Conservation (phyloP, 106 monocot species). For the Cymbidium sinense region DNA sequence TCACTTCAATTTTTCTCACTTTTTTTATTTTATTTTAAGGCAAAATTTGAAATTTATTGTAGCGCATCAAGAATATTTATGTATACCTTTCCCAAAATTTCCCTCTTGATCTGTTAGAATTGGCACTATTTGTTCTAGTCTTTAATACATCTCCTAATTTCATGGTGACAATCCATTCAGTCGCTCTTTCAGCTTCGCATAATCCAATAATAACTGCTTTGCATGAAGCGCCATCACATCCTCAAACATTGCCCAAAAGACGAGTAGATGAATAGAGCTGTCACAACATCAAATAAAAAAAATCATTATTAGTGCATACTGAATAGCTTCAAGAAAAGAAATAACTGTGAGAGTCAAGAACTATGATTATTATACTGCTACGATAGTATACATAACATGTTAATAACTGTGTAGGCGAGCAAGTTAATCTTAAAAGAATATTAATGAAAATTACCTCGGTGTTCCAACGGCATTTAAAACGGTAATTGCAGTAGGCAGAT, state of each 20-base stretch:
- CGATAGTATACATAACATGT: no score
- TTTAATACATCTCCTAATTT: constrained; percentile 39
- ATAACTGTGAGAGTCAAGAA: no score
- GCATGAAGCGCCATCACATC: constrained; percentile 61
- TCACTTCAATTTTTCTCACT: no score
- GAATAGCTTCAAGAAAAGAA: no score
- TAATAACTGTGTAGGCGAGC: no score
- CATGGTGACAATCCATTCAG: constrained; percentile 66
- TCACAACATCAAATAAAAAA: not conserved
- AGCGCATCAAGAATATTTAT: no score
- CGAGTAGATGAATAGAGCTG: constrained; percentile 47
- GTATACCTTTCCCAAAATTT: not conserved
- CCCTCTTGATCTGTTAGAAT: not conserved
- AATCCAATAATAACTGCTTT: constrained; percentile 53
- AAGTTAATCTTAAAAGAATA: not conserved
- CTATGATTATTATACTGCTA: no score
- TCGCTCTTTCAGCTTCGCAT: constrained; percentile 38
- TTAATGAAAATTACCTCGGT: constrained; percentile 16
- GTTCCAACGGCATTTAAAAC: constrained; percentile 63
- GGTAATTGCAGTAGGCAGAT: constrained; percentile 48
- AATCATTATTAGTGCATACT: no score
- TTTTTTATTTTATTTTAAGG: no score
- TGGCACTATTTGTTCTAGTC: not conserved
- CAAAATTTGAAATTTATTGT: no score
- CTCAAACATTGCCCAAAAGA: constrained; percentile 72